Conservation (phyloP, 192 early-diverging fungal species). For the Gonapodya prolifera region DNA sequence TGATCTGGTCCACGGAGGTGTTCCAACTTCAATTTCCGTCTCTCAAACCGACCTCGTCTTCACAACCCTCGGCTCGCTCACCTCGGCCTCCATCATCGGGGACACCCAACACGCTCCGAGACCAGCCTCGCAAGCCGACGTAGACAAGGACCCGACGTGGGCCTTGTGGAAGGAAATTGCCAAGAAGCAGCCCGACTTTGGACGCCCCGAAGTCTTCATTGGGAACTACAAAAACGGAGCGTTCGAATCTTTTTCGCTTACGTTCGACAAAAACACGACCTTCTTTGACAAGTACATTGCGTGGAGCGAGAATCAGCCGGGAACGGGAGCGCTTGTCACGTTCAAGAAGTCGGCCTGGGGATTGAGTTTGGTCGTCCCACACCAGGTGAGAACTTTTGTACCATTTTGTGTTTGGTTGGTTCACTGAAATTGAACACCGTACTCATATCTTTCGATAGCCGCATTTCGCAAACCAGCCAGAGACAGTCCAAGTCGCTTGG, state of each 20-base stretch:
- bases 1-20: slow-evolving; percentile 6
- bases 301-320: slow-evolving; percentile 17
- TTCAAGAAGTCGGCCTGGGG: slow-evolving; percentile 20
- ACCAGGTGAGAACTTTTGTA: too few species aligned
- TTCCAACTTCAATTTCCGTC: slow-evolving; percentile 6
- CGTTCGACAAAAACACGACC: slow-evolving; percentile 2
- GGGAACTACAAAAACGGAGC: neutral
- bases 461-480: slow-evolving; percentile 21
- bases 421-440: too few species aligned
- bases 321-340: slow-evolving; percentile 21
- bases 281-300: slow-evolving; percentile 14
- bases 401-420: too few species aligned
- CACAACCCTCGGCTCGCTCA: slow-evolving; percentile 15
- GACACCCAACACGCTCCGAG: too few species aligned
- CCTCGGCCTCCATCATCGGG: slow-evolving; percentile 15
- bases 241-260: slow-evolving; percentile 19
- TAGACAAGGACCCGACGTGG: slow-evolving; percentile 14
- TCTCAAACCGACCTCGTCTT: slow-evolving; percentile 15
- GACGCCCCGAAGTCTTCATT: slow-evolving; percentile 14
- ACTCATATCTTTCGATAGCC: too few species aligned
- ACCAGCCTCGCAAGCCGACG: slow-evolving; percentile 7
- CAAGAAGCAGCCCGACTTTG: slow-evolving; percentile 17
- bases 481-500: slow-evolving; percentile 19
- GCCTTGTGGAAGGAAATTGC: slow-evolving; percentile 19
- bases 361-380: slow-evolving; percentile 16